Conservation (phyloP, 345 rosid genomes). For the Brassica napus region Da-Ae NC_063442.1:32407001-32407500, state of each 20-base stretch:
- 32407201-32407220: constrained; percentile 1
- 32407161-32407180: constrained; percentile 27
- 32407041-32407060: not conserved
- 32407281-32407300: not conserved
- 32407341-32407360: no score
- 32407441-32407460: not conserved
- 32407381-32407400: not conserved
- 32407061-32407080: not conserved
- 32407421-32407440: not conserved
- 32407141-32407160: constrained; percentile 14
- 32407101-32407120: not conserved
- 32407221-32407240: not conserved
- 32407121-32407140: not conserved
- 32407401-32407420: not conserved
- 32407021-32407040: not conserved
- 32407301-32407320: not conserved
- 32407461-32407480: no score
- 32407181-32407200: constrained; percentile 16
- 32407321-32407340: not conserved
- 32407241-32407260: constrained; percentile 9
- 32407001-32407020: constrained; percentile 18
- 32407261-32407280: not conserved
- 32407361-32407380: not conserved
- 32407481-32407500: no score
- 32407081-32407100: not conserved